phyloP scores from a whole-genome alignment of 1,139 yeast species.

The Suhomyces maxii region DNA sequence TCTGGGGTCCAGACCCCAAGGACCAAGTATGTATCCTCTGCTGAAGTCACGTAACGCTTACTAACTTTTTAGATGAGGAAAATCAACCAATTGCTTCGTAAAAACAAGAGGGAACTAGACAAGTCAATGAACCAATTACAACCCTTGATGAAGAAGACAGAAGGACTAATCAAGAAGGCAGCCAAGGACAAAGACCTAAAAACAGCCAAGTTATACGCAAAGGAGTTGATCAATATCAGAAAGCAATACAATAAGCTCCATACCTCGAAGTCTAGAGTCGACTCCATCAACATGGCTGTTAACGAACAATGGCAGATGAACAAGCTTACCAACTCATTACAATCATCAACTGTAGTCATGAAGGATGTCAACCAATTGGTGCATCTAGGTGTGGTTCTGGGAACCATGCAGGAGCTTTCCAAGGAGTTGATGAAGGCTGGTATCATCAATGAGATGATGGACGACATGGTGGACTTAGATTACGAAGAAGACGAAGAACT shows the following conservation, averaged over 20 bases:
- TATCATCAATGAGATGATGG: slow-evolving; percentile 92
- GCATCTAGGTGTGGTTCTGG: slow-evolving; percentile 74
- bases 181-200: slow-evolving; percentile 79
- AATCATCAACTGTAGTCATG: slow-evolving; percentile 79
- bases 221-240: slow-evolving; percentile 73
- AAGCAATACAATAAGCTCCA: slow-evolving; percentile 75
- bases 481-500: slow-evolving; percentile 60
- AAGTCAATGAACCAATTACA: slow-evolving; percentile 67
- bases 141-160: slow-evolving; percentile 71
- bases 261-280: slow-evolving; percentile 81
- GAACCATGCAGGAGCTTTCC: slow-evolving; percentile 83
- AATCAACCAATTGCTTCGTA: slow-evolving; percentile 78
- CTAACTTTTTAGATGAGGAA: slow-evolving; percentile 56
- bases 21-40: slow-evolving; percentile 59
- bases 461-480: slow-evolving; percentile 77
- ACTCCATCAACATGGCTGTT: slow-evolving; percentile 82
- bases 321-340: slow-evolving; percentile 80
- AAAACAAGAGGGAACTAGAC: slow-evolving; percentile 82
- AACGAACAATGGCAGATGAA: slow-evolving; percentile 90
- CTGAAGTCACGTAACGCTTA: not conserved
- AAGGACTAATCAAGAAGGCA: slow-evolving; percentile 65
- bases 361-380: slow-evolving; percentile 82
- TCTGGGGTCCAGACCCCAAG: slow-evolving; percentile 95
- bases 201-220: slow-evolving; percentile 76
- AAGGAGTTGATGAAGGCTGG: slow-evolving; percentile 91